Base-by-base conservation (phyloP, 140 eudicot genomes). In the Senecio squalidus region DNA sequence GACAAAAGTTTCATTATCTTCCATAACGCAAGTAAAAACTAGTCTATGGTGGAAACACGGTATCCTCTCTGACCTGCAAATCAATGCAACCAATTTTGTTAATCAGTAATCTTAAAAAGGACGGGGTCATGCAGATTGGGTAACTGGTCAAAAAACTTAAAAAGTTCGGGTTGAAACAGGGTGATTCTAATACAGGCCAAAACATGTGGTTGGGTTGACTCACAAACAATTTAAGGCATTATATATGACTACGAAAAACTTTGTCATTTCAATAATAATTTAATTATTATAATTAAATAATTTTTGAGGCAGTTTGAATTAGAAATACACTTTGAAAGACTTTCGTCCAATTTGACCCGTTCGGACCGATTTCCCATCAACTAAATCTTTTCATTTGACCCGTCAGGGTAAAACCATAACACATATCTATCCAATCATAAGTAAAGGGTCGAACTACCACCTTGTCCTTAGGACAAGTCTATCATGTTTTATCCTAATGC, bases 1-100 rank as follows among this genome's bases (percentile, higher is more conserved):
- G 23, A 22, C 14, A 49, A 66, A 44, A 52, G 46, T 15, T 5
- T 31, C 25, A 9, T 50, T 39, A 39, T 62, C 67, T 16, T 43
- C 74, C 71, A 69, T 74, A 36, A 40, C 36, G 3, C 13, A 34
- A 22, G 46, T 18, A 28, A 22, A 20, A 31, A 5, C 23, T 18
- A 40, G 23, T 43, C 66, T 30, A 23, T 23, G 41, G 9, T 13
- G 46, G 13, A 60, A 15, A 31, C 34, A 18, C 15, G 7, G 11
- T 22, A 16, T 24, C 0, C 28, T 31, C 13, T 24, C 4, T 70
- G 26, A 63, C 59, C 70, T 63, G 76, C 39, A 43, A 30, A 63
- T 25, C 25, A 45, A 44, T 24, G 46, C 43, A 62, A 22, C 36
- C 7, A n/a, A 25, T 31, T n/a, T 61, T 43, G 65, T 71, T 54